Base-by-base conservation (phyloP, 2,329 filamentous ascomycete species). In the Aspergillus sp. region DNA sequence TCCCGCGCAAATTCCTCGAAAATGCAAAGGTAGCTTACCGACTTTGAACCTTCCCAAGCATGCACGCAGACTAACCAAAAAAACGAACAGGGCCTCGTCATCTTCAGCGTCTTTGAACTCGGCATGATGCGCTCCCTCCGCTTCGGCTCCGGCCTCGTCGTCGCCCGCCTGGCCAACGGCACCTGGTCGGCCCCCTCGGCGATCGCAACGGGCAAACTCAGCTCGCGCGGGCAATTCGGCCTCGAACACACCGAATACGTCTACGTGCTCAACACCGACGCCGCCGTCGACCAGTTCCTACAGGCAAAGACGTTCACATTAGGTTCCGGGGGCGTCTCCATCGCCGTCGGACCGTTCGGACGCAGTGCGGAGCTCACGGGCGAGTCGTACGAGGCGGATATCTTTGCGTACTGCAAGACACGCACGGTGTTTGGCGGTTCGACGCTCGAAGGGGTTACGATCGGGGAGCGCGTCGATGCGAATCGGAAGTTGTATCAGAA, bases 361-460 rank as follows among this genome's bases (percentile, higher is more conserved):
- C 87, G 94, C 68, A 98, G 96, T 77, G 94, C 93, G 45, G 94
- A 98, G 78, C 92, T 94, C 11, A 93, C 93, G 28, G 93, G 93
- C 63, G 93, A 92, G 9, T 93, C 93, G 4, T 96, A 91, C 66
- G 88, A 97, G 2, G 90, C 93, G 0, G 93, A 91, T 53, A 90
- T 98, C 54, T 98, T 97, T 82, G 91, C 91, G 70, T 99, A 98
- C 82, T 94, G 90, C 76, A 97, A 97, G 81, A 98, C 95, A 7
- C 97, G 96, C 80, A 94, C 94, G 7, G 79, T 98, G 22, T 98
- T 97, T 70, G 94, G 93, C 3, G 95, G 95, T 69, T 91, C 97
- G 43, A 95, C 91, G 64, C 81, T 97, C 62, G 94, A 98, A 76
- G 93, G 93, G 9, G 92, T 89, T 55, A 91, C 91, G 30, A 89